Evolutionary conservation across 495 filamentous ascomycete genomes (phyloP).

Genomic region (Neurospora sp.): DNA sequence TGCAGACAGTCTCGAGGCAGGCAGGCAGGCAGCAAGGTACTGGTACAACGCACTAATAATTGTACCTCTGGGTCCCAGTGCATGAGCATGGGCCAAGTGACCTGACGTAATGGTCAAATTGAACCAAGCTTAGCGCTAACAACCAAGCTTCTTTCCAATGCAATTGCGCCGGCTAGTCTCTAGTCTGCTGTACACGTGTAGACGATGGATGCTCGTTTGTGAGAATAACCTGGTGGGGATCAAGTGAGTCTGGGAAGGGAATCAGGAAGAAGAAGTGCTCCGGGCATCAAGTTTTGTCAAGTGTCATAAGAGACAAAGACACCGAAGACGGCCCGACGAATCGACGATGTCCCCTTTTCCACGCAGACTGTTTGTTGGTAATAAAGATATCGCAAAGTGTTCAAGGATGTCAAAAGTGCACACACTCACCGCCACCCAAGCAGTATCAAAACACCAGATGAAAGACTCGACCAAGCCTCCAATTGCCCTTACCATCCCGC

Average conservation of each 20-base stretch:
- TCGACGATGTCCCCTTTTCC: neutral
- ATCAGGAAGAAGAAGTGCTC: neutral
- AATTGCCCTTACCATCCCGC: neutral
- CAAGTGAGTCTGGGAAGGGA: neutral
- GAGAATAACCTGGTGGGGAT: neutral
- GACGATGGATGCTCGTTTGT: neutral
- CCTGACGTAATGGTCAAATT: neutral
- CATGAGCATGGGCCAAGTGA: neutral
- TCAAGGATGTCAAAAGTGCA: neutral
- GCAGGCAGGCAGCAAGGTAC: neutral
- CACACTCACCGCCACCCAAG: neutral
- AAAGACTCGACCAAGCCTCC: neutral
- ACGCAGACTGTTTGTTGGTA: neutral
- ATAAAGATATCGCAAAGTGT: neutral
- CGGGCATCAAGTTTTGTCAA: neutral
- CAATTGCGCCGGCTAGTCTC: too few relatives aligned
- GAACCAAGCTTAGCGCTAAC: neutral
- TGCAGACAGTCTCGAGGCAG: neutral
- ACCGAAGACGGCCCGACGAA: neutral
- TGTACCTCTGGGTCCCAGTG: neutral
- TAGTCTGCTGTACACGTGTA: neutral
- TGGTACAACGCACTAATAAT: neutral
- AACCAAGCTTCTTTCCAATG: neutral
- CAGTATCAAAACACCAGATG: neutral
- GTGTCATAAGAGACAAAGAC: neutral